Percentiles rank a stretch among this genome's conserved stretches.
These are phyloP conservation scores for Zoysia matrella DNA, from an alignment of 202 grass and related monocot species.

Conservation along the genomic window DNA sequence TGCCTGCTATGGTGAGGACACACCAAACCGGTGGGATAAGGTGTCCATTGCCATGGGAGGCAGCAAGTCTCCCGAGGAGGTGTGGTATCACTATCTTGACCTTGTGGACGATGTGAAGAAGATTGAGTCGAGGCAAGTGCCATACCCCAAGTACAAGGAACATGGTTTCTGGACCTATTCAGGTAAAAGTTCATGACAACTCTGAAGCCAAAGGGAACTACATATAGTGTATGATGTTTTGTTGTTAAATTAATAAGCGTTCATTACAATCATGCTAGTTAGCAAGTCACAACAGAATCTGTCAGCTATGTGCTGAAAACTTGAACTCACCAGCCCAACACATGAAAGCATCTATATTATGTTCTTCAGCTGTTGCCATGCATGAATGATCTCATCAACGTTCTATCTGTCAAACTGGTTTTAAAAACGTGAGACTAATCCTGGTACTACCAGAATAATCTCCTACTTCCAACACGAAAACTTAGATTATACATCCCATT, in stretches of 20 bases:
- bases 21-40: conserved; percentile 68
- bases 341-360: conserved; percentile 13
- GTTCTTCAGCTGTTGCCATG: conserved; percentile 36
- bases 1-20: conserved; percentile 56
- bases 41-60: conserved; percentile 63
- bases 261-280: background rate
- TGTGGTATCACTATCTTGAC: conserved; percentile 54
- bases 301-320: background rate
- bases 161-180: conserved; percentile 54
- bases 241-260: conserved; percentile 1
- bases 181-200: conserved; percentile 35
- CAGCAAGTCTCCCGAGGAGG: conserved; percentile 63
- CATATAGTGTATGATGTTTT: conserved; percentile 13
- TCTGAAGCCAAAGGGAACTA: conserved; percentile 9
- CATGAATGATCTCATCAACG: conserved; percentile 17
- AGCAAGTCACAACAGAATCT: background rate
- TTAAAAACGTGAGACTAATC: conserved; percentile 19
- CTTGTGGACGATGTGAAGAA: conserved; percentile 48
- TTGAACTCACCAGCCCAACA: background rate
- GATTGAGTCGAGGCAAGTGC: conserved; percentile 46
- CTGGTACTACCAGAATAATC: conserved; percentile 30
- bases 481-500: conserved; percentile 23
- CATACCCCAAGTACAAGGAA: conserved; percentile 54
- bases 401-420: background rate
- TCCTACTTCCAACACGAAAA: conserved; percentile 28